These are phyloP conservation scores for Trematosphaeria pertusa DNA, from an alignment of 2,329 filamentous ascomycete genomes.

Conservation along the genomic window DNA sequence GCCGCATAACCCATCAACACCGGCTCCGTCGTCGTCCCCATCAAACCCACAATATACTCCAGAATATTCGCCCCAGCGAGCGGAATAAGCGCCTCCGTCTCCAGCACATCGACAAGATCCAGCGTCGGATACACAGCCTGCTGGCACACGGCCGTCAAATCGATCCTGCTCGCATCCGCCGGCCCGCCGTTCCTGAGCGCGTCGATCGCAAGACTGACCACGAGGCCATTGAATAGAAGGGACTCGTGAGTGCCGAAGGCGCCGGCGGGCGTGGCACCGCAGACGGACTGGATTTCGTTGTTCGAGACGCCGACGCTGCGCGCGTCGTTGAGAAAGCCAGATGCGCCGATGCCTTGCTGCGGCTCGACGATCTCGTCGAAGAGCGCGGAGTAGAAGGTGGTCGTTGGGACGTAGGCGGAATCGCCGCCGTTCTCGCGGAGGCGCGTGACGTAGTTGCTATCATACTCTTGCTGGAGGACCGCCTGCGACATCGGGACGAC, in stretches of 20 bases:
- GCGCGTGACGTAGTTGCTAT: constrained; percentile 52
- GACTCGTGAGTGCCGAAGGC: constrained; percentile 59
- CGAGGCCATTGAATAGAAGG: constrained; percentile 58
- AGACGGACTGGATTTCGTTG: constrained; percentile 57
- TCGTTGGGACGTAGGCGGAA: constrained; percentile 63
- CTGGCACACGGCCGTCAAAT: constrained; percentile 51
- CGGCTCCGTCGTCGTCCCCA: constrained; percentile 51
- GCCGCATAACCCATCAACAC: constrained; percentile 49
- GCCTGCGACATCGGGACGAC: constrained; percentile 42
- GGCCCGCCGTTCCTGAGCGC: constrained; percentile 58
- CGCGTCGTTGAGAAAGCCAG: constrained; percentile 53
- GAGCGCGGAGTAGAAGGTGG: constrained; percentile 58
- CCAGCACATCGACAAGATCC: constrained; percentile 54
- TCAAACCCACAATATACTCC: constrained; percentile 19
- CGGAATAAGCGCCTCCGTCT: constrained; percentile 53
- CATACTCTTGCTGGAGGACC: constrained; percentile 58
- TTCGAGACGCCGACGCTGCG: constrained; percentile 58
- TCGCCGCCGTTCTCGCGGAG: constrained; percentile 56
- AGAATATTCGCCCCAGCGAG: constrained; percentile 47
- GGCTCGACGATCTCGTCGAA: constrained; percentile 62
- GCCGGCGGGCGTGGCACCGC: constrained; percentile 50
- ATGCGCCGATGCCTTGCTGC: constrained; percentile 55
- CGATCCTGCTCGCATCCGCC: constrained; percentile 48
- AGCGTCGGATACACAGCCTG: constrained; percentile 48
- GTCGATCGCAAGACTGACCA: constrained; percentile 55